A percentile compares a stretch with the other conserved stretches of the same genome.
phyloP scores from a whole-genome alignment of 768 basidiomycete species.

The Sistotremastrum niveocremeum region DNA sequence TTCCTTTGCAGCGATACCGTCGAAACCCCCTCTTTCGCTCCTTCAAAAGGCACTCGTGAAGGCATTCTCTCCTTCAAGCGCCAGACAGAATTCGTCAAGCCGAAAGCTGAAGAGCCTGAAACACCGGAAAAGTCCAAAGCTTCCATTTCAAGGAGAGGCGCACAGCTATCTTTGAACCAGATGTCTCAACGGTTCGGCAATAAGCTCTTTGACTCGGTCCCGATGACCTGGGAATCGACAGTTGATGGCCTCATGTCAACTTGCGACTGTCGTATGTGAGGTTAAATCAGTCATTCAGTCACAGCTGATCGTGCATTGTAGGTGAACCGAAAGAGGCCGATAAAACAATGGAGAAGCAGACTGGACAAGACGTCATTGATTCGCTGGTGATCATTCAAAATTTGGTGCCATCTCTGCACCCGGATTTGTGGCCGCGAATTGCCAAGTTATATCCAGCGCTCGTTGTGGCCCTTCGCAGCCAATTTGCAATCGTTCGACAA shows the following conservation, averaged over 20 bases:
- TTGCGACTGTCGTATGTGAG: conserved; percentile 48
- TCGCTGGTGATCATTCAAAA: conserved; percentile 82
- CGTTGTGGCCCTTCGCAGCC: conserved; percentile 64
- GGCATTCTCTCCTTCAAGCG: conserved; percentile 64
- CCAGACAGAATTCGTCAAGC: conserved; percentile 33
- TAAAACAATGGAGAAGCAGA: conserved; percentile 49
- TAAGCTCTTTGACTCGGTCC: conserved; percentile 61
- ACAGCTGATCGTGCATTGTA: conserved; percentile 13
- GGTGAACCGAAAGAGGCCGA: conserved; percentile 50
- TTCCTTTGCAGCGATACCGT: conserved; percentile 89
- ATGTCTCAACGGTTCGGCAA: conserved; percentile 68
- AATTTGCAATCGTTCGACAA: conserved; percentile 82
- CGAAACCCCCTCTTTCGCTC: conserved; percentile 80
- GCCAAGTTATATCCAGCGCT: conserved; percentile 64
- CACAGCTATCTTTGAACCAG: conserved; percentile 66
- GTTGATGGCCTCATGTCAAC: conserved; percentile 59
- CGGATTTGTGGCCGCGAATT: conserved; percentile 55
- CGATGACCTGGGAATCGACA: conserved; percentile 93
- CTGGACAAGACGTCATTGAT: conserved; percentile 86
- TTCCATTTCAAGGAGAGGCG: conserved; percentile 72
- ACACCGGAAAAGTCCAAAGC: conserved; percentile 48
- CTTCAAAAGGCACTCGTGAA: conserved; percentile 18
- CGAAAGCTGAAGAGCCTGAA: conserved; percentile 25
- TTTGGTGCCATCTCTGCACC: conserved; percentile 61
- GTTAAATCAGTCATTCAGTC: not conserved